Percentiles rank a stretch among this genome's conserved stretches.
These are phyloP conservation scores for Haberlea rhodopensis DNA, from an alignment of 257 asterid genomes.

Conservation along the genomic window DNA sequence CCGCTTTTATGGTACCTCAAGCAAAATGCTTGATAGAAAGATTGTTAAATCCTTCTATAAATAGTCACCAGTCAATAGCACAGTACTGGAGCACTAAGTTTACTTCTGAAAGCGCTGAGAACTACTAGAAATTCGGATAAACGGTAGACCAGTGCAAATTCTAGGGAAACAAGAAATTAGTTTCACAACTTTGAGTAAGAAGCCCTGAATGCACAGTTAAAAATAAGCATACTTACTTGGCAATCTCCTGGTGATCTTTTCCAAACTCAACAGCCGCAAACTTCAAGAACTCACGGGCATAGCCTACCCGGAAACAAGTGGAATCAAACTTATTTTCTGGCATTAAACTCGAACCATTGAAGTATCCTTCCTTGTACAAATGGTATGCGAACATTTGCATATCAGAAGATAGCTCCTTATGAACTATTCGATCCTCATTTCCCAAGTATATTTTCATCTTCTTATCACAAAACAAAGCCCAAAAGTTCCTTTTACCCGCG, in stretches of 20 bases:
- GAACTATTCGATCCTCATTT: constrained; percentile 42
- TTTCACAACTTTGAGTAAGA: neutral
- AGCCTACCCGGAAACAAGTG: constrained; percentile 46
- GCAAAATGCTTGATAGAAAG: too few species aligned
- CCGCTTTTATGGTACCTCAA: too few species aligned
- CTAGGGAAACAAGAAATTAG: neutral
- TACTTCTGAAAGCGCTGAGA: neutral
- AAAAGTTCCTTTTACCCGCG: constrained; percentile 27
- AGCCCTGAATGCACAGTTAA: neutral
- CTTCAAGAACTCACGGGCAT: constrained; percentile 56
- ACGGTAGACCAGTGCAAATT: too few species aligned
- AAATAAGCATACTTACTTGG: constrained; percentile 49
- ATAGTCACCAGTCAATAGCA: neutral
- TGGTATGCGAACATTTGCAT: constrained; percentile 50
- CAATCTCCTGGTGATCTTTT: constrained; percentile 57
- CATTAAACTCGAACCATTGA: constrained; percentile 48
- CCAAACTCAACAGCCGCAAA: constrained; percentile 65
- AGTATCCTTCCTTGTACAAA: constrained; percentile 53
- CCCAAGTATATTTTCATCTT: constrained; percentile 26
- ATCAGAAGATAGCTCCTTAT: constrained; percentile 62
- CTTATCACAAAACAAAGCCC: constrained; percentile 34
- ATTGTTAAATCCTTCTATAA: neutral
- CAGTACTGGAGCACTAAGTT: neutral
- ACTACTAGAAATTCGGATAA: neutral
- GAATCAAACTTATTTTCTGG: constrained; percentile 39